These are phyloP conservation scores for Aleurites moluccanus DNA, from an alignment of 441 rosid species.

Conservation along the genomic window DNA sequence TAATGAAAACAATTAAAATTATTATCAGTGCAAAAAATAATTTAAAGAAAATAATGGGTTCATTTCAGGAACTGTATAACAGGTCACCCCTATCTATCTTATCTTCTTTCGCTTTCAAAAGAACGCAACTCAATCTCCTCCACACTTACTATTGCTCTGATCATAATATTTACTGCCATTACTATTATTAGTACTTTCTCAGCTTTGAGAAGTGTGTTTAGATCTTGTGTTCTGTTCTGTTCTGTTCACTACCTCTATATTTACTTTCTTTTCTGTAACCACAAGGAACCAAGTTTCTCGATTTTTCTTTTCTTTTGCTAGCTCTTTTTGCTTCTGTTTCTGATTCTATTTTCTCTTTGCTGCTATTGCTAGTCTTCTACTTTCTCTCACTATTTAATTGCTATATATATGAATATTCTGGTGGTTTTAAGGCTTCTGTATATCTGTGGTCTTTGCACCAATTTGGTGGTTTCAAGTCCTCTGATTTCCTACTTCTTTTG, in stretches of 20 bases:
- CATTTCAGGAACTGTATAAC: constrained; percentile 12
- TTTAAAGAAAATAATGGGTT: constrained; percentile 5
- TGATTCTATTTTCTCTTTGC: not conserved
- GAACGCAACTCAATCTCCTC: constrained; percentile 24
- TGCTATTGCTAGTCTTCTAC: constrained; percentile 1
- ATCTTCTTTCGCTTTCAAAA: constrained; percentile 44
- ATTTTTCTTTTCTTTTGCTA: not conserved
- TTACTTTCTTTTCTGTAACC: constrained; percentile 34
- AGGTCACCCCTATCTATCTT: not conserved
- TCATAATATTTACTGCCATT: constrained; percentile 35
- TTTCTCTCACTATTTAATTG: constrained; percentile 10
- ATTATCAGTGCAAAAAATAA: not conserved
- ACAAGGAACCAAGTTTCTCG: constrained; percentile 8
- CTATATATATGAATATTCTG: not conserved
- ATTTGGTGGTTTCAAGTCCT: constrained; percentile 25
- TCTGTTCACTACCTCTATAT: constrained; percentile 11
- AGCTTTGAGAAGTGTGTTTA: constrained; percentile 48
- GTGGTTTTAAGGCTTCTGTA: constrained; percentile 33
- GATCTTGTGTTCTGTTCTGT: constrained; percentile 17
- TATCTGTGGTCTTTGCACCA: constrained; percentile 5
- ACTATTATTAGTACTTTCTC: constrained; percentile 31
- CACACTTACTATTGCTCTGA: constrained; percentile 19
- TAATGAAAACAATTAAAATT: not conserved
- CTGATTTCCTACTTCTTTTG: not conserved
- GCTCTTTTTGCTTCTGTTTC: not conserved